Evolutionary conservation across 768 basidiomycete genomes (phyloP), one percentile per base, ranked within the genome.

Genomic region (Pulveroboletus sp.): DNA sequence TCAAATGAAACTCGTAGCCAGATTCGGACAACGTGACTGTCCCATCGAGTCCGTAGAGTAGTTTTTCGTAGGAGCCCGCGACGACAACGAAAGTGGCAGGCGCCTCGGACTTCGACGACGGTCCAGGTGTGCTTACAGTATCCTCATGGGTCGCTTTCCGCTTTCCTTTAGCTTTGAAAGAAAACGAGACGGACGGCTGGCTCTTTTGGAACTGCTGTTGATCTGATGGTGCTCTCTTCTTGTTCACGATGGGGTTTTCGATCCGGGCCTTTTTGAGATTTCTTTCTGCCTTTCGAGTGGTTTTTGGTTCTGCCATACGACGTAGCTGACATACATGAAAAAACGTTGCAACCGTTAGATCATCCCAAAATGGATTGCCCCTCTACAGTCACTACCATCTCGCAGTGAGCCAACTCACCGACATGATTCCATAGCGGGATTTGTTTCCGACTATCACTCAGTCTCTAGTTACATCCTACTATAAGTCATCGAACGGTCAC

Each of bases 1-100:
- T 81, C 27, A 95, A 62, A 18, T 66, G 54, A 46, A 75, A 73
- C 43, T 63, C 59, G 54, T 69, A 67, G 24, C 63, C 60, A 42
- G 65, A 44, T 37, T 59, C 58, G 4, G 66, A 49, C 48, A 57
- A 40, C 15, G 71, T 68, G 39, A 80, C 71, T 0, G 79, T 73
- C 32, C 86, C 91, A 51, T 91, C 79, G 15, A 96, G 73, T 11
- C 94, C 94, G 58, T 96, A 98, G 15, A 99, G 77, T 14, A 98
- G 75, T 62, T 94, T 96, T 74, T 99, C 96, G 68, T 98, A 99
- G 15, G 94, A 91, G 0, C 96, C 96, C 1, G 86, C 89, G 24
- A 97, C 74, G 55, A 98, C 69, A 68, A 90, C 86, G 76, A 96
- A 97, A 3, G 82, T 80, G 0, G 71, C 65, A 0, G 86, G 81